These are phyloP conservation scores for Pichia ethanolica DNA, from an alignment of 805 yeast species.

Conservation along the genomic window DNA sequence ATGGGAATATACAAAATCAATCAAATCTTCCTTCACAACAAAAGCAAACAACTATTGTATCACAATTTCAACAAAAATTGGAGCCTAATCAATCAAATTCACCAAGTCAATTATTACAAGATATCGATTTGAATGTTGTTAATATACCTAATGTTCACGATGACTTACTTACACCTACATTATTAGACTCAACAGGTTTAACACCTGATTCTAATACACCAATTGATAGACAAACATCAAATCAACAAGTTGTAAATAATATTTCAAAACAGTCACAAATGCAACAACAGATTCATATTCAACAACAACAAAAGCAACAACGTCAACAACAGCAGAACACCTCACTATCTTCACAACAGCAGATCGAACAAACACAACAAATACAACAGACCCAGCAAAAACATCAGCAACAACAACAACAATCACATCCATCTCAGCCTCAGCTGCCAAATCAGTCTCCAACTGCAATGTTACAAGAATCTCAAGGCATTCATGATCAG, in stretches of 20 bases:
- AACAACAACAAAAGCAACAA: too few species aligned
- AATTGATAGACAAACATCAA: too few species aligned
- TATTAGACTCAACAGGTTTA: slow-evolving; percentile 1
- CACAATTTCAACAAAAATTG: too few species aligned
- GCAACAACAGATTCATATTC: too few species aligned
- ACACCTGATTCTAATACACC: neutral
- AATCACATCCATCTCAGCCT: neutral
- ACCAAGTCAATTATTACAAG: neutral
- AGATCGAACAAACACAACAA: neutral
- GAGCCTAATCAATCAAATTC: neutral
- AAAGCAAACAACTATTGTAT: neutral
- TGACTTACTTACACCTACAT: slow-evolving; percentile 1
- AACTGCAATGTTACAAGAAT: too few species aligned
- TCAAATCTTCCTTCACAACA: neutral
- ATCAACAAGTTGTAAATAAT: too few species aligned
- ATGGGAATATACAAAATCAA: neutral
- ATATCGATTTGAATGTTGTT: neutral
- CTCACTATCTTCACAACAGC: neutral
- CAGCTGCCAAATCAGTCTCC: neutral
- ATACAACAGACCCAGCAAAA: neutral
- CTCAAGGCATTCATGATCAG: neutral
- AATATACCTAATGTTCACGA: neutral
- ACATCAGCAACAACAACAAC: too few species aligned
- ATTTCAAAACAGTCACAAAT: too few species aligned
- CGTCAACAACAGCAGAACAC: neutral